Base-by-base conservation (phyloP, 495 filamentous ascomycete genomes). In the Aspergillus bertholletiae region DNA sequence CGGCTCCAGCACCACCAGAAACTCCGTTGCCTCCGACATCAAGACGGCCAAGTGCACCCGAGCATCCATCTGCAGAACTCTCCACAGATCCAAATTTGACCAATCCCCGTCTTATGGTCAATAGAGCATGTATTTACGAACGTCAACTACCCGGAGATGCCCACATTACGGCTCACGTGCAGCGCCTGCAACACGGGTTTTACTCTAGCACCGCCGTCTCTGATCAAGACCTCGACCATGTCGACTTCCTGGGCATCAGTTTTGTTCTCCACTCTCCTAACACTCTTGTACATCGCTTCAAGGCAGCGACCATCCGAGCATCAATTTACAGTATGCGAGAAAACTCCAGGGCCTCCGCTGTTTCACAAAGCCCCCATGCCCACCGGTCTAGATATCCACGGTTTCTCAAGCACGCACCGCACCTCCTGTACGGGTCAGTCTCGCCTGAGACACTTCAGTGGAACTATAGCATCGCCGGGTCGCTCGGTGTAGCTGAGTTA, bases 391-490 rank as follows among this genome's bases (percentile, higher is more conserved):
- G 54, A 8, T 67, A 67, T 27, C 76, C 77, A 0, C 62, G 65
- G 21, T 79, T 82, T 41, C 63, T 82, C 17, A 77, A 74, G 66
- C 74, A 80, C 59, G 79, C 79, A 2, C 79, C 79, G 34, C 77
- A 80, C 52, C 60, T 80, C 18, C 72, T 80, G 49, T 80, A 74
- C 54, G 79, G 79, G 18, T 69, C 74, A n/a, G 72, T 80, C 5
- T 79, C 76, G 8, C 75, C 77, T 0, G 78, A 79, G 51, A 78
- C 71, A 12, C 61, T 82, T 57, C 71, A 79, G 50, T 80, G 76
- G 78, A 74, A 74, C 21, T 81, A 80, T 57, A 78, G 72, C 46
- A 63, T 80, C 7, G 69, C 73, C 7, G 77, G 76, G 3, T 75
- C 75, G 2, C 57, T 82, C 6, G 78, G 79, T 1, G 59, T 82